Evolutionary conservation across 2,329 filamentous ascomycete species (phyloP).

Genomic region (Colletotrichum lini): DNA sequence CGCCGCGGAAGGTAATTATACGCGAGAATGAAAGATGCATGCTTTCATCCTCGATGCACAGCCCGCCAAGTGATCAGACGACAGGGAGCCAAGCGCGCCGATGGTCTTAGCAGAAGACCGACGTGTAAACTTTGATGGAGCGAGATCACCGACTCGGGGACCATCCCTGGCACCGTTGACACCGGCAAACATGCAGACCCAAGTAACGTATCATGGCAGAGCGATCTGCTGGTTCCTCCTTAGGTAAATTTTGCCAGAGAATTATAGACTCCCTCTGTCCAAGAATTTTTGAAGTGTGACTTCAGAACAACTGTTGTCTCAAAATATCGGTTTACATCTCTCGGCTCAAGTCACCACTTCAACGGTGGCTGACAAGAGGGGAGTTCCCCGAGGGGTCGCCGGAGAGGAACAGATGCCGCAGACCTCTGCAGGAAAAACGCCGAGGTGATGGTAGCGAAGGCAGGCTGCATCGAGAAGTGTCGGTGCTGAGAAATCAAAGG

Average conservation of each 20-base stretch:
- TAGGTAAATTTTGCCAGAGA: background rate
- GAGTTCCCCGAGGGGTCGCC: too few relatives aligned
- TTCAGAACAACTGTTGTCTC: background rate
- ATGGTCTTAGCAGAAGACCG: background rate
- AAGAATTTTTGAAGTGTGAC: background rate
- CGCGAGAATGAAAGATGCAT: conserved; percentile 5
- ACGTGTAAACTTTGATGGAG: background rate
- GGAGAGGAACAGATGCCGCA: background rate
- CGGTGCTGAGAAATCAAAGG: background rate
- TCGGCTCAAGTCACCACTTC: background rate
- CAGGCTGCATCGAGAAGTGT: conserved; percentile 4
- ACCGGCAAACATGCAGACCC: background rate
- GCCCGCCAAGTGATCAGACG: background rate
- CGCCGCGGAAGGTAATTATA: conserved; percentile 15
- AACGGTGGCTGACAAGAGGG: background rate
- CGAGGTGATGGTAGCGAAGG: background rate
- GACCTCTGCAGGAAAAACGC: background rate
- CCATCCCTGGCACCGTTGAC: background rate
- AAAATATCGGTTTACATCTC: background rate
- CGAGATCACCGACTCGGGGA: conserved; percentile 3
- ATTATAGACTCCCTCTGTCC: background rate
- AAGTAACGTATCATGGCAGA: conserved; percentile 21
- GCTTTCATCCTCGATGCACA: conserved; percentile 12
- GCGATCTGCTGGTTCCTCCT: background rate
- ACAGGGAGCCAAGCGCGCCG: background rate